Evolutionary conservation across 2,329 filamentous ascomycete species (phyloP), one percentile per base, ranked within the genome.

Genomic region (Colletotrichum sp.): DNA sequence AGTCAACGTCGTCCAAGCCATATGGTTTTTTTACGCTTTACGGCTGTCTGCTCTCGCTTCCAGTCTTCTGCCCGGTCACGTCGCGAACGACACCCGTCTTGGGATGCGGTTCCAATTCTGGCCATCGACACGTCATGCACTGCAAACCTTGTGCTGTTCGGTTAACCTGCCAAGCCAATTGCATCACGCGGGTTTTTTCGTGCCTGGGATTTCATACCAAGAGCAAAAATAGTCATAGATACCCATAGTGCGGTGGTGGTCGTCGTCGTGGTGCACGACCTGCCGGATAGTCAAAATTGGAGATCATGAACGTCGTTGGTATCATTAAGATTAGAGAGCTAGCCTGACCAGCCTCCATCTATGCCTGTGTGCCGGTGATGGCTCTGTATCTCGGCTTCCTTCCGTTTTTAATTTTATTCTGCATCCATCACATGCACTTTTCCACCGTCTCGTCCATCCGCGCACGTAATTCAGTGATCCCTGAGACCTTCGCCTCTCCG

Each of bases 241-340:
- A 15, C 12, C 36, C 58, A 36, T 2, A 31, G n/a, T 61, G 51
- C 51, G 11, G n/a, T 15, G 31, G 16, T 34, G 6, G 57, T 47
- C 15, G 24, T 13, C 3, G 24, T 24, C 24, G 24, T 24, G 24
- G 24, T 24, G 24, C 24, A 24, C 24, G 24, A 24, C 24, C 24
- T 24, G 24, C 24, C n/a, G 8, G n/a, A 15, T 9, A 51, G 15
- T 18, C 12, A 31, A 4, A 29, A 15, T 12, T 33, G 15, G 18
- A 57, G 36, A 27, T 72, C 65, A 69, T 72, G 31, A 72, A 62
- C 31, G 33, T 72, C 69, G 57, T 72, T 47, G 43, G 57, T 72
- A 69, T 72, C 69, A 72, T 72, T 61, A 72, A 72, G 55, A 69
- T 57, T 62, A 47, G 57, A 72, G 69, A 24, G 34, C 43, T 57